A percentile compares a stretch with the other conserved stretches of the same genome.
These are phyloP conservation scores for Jaltomata sinuosa DNA, from an alignment of 257 asterid genomes.

Conservation along the genomic window DNA sequence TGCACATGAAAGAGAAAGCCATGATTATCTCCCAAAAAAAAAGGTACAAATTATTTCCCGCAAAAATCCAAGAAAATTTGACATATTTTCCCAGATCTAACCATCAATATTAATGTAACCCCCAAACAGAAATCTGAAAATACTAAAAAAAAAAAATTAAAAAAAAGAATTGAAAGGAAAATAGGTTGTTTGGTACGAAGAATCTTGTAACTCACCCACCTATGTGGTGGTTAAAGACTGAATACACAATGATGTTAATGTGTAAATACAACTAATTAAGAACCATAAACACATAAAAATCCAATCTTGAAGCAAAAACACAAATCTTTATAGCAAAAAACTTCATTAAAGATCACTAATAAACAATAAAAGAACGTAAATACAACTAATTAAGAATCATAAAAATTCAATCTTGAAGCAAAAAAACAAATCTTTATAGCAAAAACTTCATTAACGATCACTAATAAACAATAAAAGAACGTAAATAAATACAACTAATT, in stretches of 20 bases:
- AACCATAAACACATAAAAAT: not conserved
- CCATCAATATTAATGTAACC: not conserved
- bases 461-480: not conserved
- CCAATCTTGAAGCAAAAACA: not conserved
- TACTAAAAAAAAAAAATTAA: not conserved
- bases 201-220: not conserved
- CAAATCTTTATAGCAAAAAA: too few species aligned
- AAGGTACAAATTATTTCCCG: not conserved
- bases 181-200: not conserved
- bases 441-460: not conserved
- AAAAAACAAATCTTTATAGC: not conserved
- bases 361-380: not conserved
- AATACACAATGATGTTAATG: not conserved
- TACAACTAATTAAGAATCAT: not conserved
- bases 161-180: not conserved
- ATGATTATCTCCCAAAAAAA: not conserved
- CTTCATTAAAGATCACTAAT: too few species aligned
- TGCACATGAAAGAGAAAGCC: not conserved
- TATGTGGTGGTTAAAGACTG: not conserved
- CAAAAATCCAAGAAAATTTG: not conserved
- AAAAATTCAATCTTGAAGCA: not conserved
- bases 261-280: not conserved
- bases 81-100: constrained; percentile 1
- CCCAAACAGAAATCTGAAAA: not conserved
- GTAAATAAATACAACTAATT: not conserved